A percentile compares a stretch with the other conserved stretches of the same genome.
Conservation (phyloP, 2,329 filamentous ascomycete genomes). For the Trichoderma guizhouense region DNA sequence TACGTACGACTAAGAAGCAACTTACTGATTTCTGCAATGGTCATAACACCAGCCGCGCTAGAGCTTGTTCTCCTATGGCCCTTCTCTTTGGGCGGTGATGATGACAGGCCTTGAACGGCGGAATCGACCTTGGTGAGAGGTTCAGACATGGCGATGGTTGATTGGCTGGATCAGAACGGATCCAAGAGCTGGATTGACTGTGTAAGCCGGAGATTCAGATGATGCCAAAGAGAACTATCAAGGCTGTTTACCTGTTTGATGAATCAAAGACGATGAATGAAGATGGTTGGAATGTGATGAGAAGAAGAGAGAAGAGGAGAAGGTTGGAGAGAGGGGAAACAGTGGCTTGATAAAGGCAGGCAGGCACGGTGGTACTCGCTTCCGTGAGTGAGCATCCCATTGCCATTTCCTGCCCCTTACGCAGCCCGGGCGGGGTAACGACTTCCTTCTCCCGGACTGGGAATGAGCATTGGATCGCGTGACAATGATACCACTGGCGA, state of each 20-base stretch:
- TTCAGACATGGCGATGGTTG: constrained; percentile 36
- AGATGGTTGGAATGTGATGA: constrained; percentile 25
- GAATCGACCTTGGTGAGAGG: constrained; percentile 88
- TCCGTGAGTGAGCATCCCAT: not conserved
- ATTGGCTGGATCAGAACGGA: constrained; percentile 14
- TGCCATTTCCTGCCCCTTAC: constrained; percentile 24
- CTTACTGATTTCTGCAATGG: constrained; percentile 83
- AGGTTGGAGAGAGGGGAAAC: constrained; percentile 27
- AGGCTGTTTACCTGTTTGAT: not conserved
- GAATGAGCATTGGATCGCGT: constrained; percentile 18
- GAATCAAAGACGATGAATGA: not conserved
- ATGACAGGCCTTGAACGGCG: constrained; percentile 74
- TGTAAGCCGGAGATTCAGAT: not conserved
- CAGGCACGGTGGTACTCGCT: constrained; percentile 12
- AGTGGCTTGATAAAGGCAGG: constrained; percentile 32
- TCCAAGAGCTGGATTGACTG: not conserved
- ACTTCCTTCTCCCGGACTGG: constrained; percentile 12
- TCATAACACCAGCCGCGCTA: constrained; percentile 62
- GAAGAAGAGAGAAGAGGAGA: constrained; percentile 25
- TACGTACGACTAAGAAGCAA: constrained; percentile 16
- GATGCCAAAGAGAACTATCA: not conserved
- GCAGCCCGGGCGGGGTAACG: constrained; percentile 45
- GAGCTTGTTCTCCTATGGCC: constrained; percentile 70
- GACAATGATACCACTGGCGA: constrained; percentile 17
- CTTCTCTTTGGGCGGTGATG: constrained; percentile 65